Conservation (phyloP, 257 asterid species). For the Linderniella brevidens region DNA sequence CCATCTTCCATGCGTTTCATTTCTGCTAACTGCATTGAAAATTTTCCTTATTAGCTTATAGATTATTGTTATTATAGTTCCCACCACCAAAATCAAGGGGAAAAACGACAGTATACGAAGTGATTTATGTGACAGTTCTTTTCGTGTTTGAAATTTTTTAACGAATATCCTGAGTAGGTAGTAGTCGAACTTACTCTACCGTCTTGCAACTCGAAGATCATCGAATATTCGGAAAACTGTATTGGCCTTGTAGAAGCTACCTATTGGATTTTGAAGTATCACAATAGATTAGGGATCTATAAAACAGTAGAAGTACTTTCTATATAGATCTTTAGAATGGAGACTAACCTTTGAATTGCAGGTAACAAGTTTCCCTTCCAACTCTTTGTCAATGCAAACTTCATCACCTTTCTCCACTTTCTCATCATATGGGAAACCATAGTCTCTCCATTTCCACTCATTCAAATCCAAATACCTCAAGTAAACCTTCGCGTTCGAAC, state of each 20-base stretch:
- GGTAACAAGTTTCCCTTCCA: constrained; percentile 16
- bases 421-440: constrained; percentile 31
- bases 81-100: too few relatives aligned
- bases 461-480: constrained; percentile 40
- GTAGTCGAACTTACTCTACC: constrained; percentile 49
- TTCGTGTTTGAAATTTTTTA: background rate
- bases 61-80: too few relatives aligned
- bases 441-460: constrained; percentile 70
- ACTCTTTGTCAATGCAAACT: constrained; percentile 19
- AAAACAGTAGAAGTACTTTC: background rate
- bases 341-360: constrained; percentile 54
- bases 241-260: constrained; percentile 56
- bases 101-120: too few relatives aligned
- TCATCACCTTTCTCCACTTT: constrained; percentile 10
- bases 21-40: constrained; percentile 55
- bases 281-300: background rate
- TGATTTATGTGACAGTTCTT: background rate
- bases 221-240: constrained; percentile 44
- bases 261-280: constrained; percentile 18
- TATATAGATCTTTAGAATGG: background rate
- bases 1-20: constrained; percentile 29
- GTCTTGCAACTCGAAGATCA: constrained; percentile 68
- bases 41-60: background rate
- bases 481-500: constrained; percentile 65
- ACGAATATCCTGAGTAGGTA: background rate